These are phyloP conservation scores for Lentinula aciculospora DNA, from an alignment of 768 basidiomycete species.

Conservation along the genomic window DNA sequence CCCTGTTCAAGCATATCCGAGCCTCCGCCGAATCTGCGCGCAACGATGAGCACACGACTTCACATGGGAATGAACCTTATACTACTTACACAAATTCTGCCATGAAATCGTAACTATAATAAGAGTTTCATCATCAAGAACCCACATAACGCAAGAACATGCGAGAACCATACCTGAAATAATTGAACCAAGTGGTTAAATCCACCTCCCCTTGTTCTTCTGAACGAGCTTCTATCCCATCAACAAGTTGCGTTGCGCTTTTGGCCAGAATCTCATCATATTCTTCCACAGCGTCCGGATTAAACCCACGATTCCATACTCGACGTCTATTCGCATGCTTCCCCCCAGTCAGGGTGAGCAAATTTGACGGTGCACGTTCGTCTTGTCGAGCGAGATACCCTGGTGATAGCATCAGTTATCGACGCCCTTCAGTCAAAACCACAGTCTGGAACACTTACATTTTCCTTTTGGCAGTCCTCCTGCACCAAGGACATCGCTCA, in stretches of 20 bases:
- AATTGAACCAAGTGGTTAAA: constrained; percentile 18
- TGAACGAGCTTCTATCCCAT: constrained; percentile 9
- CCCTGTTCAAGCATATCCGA: constrained; percentile 10
- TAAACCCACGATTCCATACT: constrained; percentile 25
- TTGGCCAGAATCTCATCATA: constrained; percentile 19
- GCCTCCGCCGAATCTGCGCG: constrained; percentile 15
- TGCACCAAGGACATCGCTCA: constrained; percentile 17
- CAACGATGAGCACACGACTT: background rate
- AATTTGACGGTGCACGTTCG: constrained; percentile 6
- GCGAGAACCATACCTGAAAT: constrained; percentile 18
- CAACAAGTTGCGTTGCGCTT: constrained; percentile 18
- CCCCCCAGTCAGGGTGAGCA: constrained; percentile 16
- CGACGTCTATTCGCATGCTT: constrained; percentile 22
- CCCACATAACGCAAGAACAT: background rate
- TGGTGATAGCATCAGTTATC: background rate
- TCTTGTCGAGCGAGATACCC: constrained; percentile 7
- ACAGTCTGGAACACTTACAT: constrained; percentile 13
- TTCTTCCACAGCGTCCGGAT: constrained; percentile 18
- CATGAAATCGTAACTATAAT: constrained; percentile 19
- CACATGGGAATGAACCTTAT: background rate
- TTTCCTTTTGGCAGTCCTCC: constrained; percentile 22
- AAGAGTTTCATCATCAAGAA: background rate
- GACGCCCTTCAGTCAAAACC: background rate
- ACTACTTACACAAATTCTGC: constrained; percentile 17
- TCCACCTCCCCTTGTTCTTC: constrained; percentile 12